Evolutionary conservation across 352 stramenopile species (phyloP).

Genomic region (Phytophthora aleatoria): DNA sequence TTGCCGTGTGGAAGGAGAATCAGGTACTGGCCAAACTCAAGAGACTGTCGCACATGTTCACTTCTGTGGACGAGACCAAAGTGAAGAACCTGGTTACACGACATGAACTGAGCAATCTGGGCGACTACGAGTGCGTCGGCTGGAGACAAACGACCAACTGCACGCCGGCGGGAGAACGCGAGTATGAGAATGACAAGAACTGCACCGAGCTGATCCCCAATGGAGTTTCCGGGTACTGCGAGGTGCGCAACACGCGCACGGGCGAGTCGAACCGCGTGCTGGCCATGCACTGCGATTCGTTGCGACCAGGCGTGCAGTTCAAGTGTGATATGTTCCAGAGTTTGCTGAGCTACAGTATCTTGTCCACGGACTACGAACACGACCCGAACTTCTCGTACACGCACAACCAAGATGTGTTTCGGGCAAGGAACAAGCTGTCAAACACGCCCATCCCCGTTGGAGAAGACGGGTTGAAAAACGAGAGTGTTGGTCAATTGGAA

Average conservation of each 20-base stretch:
- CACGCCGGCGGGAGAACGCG: conserved; percentile 41
- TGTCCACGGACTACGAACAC: conserved; percentile 60
- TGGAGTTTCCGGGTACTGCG: conserved; percentile 59
- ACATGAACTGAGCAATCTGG: conserved; percentile 37
- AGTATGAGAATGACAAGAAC: conserved; percentile 44
- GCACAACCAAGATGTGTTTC: conserved; percentile 32
- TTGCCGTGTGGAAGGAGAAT: conserved; percentile 42
- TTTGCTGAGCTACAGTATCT: conserved; percentile 57
- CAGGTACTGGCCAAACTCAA: conserved; percentile 54
- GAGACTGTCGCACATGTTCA: conserved; percentile 45
- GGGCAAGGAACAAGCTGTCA: conserved; percentile 30
- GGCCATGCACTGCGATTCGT: conserved; percentile 68
- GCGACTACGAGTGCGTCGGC: conserved; percentile 61
- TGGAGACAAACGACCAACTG: conserved; percentile 64
- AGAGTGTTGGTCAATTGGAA: conserved; percentile 33
- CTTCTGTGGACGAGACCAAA: conserved; percentile 29
- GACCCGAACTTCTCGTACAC: conserved; percentile 48
- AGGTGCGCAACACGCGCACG: conserved; percentile 50
- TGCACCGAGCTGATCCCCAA: conserved; percentile 47
- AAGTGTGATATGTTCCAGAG: conserved; percentile 62
- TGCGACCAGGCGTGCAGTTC: conserved; percentile 47
- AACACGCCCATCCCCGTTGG: conserved; percentile 35
- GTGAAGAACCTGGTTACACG: conserved; percentile 25
- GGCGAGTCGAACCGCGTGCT: conserved; percentile 52
- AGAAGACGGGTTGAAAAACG: conserved; percentile 32